Percentiles rank a stretch among this genome's conserved stretches.
Evolutionary conservation across 768 basidiomycete genomes (phyloP).

Genomic region (Sporobolomyces pararoseus): DNA sequence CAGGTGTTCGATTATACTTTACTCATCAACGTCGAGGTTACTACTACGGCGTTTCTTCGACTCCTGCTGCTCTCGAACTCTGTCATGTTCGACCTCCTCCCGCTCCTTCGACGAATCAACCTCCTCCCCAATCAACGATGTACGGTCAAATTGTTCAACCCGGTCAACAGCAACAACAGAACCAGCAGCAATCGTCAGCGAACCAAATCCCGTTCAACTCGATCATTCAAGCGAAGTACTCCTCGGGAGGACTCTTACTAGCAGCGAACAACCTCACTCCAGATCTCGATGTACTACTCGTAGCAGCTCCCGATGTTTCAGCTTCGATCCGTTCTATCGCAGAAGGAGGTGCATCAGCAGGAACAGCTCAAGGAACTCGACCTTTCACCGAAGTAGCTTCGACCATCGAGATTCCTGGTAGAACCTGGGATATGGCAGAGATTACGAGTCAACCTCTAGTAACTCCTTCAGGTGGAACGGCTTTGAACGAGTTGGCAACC

Average conservation of each 20-base stretch:
- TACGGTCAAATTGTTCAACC: slow-evolving; percentile 51
- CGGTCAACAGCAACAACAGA: slow-evolving; percentile 41
- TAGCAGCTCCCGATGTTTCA: slow-evolving; percentile 41
- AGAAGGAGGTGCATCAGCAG: slow-evolving; percentile 26
- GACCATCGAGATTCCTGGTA: slow-evolving; percentile 70
- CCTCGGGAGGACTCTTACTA: slow-evolving; percentile 40
- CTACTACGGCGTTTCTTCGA: slow-evolving; percentile 37
- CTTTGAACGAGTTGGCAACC: slow-evolving; percentile 68
- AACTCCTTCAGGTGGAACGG: slow-evolving; percentile 41
- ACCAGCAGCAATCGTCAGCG: not conserved
- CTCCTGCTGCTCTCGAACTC: slow-evolving; percentile 59
- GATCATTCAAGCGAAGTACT: slow-evolving; percentile 34
- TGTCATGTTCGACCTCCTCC: slow-evolving; percentile 72
- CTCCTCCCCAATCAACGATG: slow-evolving; percentile 52
- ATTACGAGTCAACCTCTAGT: slow-evolving; percentile 48
- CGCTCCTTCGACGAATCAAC: slow-evolving; percentile 63
- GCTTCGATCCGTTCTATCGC: slow-evolving; percentile 20
- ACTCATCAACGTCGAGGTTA: slow-evolving; percentile 46
- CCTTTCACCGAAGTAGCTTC: slow-evolving; percentile 69
- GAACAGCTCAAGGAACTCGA: not conserved
- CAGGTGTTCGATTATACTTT: slow-evolving; percentile 79
- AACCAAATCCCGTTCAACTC: slow-evolving; percentile 35
- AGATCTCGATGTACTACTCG: slow-evolving; percentile 45
- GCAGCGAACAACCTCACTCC: slow-evolving; percentile 43
- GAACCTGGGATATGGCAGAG: slow-evolving; percentile 70